Conservation (phyloP, 345 rosid genomes). For the Euclidium syriacum region DNA sequence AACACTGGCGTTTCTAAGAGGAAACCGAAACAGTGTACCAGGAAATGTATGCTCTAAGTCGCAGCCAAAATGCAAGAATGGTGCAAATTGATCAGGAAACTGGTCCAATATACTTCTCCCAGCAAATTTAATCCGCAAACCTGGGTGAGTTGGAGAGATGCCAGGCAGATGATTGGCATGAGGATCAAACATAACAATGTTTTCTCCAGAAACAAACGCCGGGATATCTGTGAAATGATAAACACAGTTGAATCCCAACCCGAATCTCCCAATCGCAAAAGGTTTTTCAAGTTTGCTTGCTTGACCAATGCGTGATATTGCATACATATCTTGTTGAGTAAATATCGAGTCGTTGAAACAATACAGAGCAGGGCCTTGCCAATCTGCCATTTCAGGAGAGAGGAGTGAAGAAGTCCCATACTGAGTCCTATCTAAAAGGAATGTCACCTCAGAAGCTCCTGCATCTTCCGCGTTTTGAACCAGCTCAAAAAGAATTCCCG, state of each 20-base stretch:
- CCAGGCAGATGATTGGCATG: slow-evolving; percentile 94
- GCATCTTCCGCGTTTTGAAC: slow-evolving; percentile 98
- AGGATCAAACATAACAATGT: slow-evolving; percentile 95
- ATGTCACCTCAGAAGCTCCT: slow-evolving; percentile 86
- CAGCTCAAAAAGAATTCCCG: slow-evolving; percentile 89
- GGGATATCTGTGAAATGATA: slow-evolving; percentile 97
- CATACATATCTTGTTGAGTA: slow-evolving; percentile 91
- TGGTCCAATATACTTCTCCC: slow-evolving; percentile 89
- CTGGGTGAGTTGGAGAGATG: slow-evolving; percentile 94
- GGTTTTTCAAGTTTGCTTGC: slow-evolving; percentile 96
- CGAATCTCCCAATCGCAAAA: slow-evolving; percentile 93
- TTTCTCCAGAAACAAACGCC: slow-evolving; percentile 92
- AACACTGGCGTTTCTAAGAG: slow-evolving; percentile 66
- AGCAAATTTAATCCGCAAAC: slow-evolving; percentile 79
- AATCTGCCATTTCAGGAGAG: slow-evolving; percentile 96
- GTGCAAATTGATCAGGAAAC: slow-evolving; percentile 96
- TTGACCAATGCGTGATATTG: slow-evolving; percentile 97
- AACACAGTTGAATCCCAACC: slow-evolving; percentile 94
- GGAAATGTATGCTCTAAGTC: slow-evolving; percentile 77
- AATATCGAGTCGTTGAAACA: slow-evolving; percentile 94
- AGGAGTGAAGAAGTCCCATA: slow-evolving; percentile 95
- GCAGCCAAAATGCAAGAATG: slow-evolving; percentile 91
- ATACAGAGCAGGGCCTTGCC: slow-evolving; percentile 98
- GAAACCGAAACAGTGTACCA: slow-evolving; percentile 94
- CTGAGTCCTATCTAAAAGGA: slow-evolving; percentile 90